These are phyloP conservation scores for Cladosporium sp. DNA, from an alignment of 2,329 filamentous ascomycete genomes.

Conservation along the genomic window DNA sequence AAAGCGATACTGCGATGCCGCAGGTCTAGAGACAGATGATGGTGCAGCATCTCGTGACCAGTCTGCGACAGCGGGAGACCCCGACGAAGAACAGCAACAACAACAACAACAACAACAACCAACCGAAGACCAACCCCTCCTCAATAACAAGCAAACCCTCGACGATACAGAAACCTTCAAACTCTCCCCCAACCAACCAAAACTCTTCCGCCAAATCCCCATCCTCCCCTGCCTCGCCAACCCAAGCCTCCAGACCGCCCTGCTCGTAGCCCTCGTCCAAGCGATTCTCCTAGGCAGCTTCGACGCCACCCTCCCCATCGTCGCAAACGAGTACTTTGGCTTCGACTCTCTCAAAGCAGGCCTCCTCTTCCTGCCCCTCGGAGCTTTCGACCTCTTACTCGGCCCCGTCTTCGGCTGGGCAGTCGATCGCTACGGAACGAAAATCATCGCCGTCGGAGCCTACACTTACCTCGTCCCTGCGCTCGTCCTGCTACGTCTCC, in stretches of 20 bases:
- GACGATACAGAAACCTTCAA: constrained; percentile 36
- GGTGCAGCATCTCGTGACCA: neutral
- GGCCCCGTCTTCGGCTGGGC: constrained; percentile 47
- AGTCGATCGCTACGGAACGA: constrained; percentile 45
- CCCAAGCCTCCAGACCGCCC: constrained; percentile 38
- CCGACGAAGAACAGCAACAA: neutral
- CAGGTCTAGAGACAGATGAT: neutral
- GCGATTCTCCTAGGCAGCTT: constrained; percentile 41
- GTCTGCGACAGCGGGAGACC: too few relatives aligned
- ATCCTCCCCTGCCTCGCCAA: constrained; percentile 44
- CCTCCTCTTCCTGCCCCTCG: constrained; percentile 45
- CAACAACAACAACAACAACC: neutral
- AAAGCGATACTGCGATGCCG: constrained; percentile 21
- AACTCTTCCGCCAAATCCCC: constrained; percentile 40
- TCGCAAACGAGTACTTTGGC: constrained; percentile 39
- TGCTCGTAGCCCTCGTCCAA: constrained; percentile 42
- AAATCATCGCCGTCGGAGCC: constrained; percentile 37
- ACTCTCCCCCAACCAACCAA: constrained; percentile 39
- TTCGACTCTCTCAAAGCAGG: constrained; percentile 44
- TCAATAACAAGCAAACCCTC: constrained; percentile 30
- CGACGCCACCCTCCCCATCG: constrained; percentile 46
- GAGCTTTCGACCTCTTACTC: constrained; percentile 40
- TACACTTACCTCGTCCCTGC: constrained; percentile 42
- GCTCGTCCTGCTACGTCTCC: constrained; percentile 42
- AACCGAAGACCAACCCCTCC: constrained; percentile 36